Conservation (phyloP, 2,329 filamentous ascomycete genomes). For the Fusarium nanum region DNA sequence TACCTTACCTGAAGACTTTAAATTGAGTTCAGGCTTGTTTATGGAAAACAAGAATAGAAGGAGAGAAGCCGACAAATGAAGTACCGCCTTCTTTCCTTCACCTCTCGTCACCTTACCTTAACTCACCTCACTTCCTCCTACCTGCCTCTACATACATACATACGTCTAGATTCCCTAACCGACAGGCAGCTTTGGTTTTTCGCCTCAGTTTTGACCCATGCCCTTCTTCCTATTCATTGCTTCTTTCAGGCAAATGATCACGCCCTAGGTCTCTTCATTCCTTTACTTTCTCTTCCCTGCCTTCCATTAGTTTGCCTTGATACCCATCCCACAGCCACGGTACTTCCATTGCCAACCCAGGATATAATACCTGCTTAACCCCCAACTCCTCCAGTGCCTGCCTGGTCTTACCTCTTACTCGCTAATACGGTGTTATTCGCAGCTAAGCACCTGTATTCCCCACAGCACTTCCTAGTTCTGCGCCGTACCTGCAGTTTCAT, state of each 20-base stretch:
- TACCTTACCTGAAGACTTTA: constrained; percentile 14
- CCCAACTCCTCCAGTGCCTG: constrained; percentile 3
- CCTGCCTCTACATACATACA: background rate
- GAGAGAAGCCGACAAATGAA: constrained; percentile 20
- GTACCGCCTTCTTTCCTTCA: constrained; percentile 1
- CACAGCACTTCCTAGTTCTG: background rate
- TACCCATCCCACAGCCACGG: background rate
- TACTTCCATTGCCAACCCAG: background rate
- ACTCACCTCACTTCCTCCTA: constrained; percentile 6
- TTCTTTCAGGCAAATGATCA: constrained; percentile 7
- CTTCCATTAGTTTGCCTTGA: background rate
- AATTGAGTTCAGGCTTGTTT: constrained; percentile 19
- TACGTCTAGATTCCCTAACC: background rate
- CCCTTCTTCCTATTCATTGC: constrained; percentile 20
- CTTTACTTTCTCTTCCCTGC: background rate
- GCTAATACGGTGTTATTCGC: background rate
- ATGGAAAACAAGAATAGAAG: constrained; percentile 8
- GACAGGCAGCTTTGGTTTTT: constrained; percentile 16
- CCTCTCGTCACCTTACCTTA: constrained; percentile 5
- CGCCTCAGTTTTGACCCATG: constrained; percentile 16
- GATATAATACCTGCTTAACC: constrained; percentile 28
- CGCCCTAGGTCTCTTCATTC: background rate
- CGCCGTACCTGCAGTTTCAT: background rate
- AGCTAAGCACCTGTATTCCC: background rate
- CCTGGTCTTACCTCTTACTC: background rate